Evolutionary conservation across 768 basidiomycete species (phyloP), one percentile per base, ranked within the genome.

Genomic region (Naganishia friedmannii): DNA sequence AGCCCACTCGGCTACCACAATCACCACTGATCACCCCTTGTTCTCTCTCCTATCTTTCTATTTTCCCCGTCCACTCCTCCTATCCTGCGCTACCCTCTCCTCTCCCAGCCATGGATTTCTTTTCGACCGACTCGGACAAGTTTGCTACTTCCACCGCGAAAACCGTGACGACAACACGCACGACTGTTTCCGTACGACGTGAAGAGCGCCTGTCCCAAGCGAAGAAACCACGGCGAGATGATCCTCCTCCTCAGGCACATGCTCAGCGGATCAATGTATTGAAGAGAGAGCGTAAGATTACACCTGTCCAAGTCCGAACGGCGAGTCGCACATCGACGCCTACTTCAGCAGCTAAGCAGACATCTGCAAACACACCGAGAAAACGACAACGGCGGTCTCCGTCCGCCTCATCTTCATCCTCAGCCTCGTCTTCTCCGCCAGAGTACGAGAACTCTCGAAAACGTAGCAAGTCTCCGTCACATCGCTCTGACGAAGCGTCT

Each of bases 101-200:
- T 51, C 48, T 7, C n/a, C 42, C 8, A 17, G 29, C 60, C 39
- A 63, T 63, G 60, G 60, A 63, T 42, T 63, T 63, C 23, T 63
- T 63, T 17, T 34, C 37, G 29, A 21, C 54, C 23, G 60, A 63
- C 42, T n/a, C 48, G 48, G 60, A 63, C 60, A 63, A 45, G 15
- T 63, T 63, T 28, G 60, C 60, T 10, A 23, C 60, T 8, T 42
- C 60, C 6, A 5, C 28, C 13, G 21, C 39, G 42, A 63, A 63
- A 34, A 63, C 60, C 7, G 39, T 63, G 8, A 63, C 60, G 12
- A 63, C 60, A 42, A 51, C 48, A 7, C 60, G 60, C 60, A 63
- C 39, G 42, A 63, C 60, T 17, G 60, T 63, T 34, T 4, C 26
- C 39, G 60, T 63, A 2, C 60, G 60, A 2, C 60, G 19, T 13